These are phyloP conservation scores for Candida boleticola DNA, from an alignment of 805 yeast genomes.

Conservation along the genomic window DNA sequence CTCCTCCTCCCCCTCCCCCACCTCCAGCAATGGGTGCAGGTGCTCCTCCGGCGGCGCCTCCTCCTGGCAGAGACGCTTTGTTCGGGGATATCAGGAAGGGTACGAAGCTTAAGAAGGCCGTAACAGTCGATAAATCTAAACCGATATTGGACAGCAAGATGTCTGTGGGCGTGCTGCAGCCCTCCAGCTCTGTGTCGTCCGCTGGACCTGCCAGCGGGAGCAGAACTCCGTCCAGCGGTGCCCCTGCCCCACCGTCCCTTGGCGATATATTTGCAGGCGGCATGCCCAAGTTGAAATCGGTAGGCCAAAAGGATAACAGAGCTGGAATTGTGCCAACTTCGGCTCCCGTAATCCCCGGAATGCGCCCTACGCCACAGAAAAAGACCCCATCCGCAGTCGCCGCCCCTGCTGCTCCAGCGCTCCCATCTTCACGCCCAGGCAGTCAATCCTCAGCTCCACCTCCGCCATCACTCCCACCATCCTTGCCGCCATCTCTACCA, in stretches of 20 bases:
- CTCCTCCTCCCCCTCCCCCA: conserved; percentile 35
- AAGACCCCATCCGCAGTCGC: conserved; percentile 2
- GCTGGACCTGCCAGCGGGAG: conserved; percentile 18
- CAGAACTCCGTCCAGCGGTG: conserved; percentile 13
- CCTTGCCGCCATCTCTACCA: not conserved
- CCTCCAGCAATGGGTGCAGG: conserved; percentile 16
- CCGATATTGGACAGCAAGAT: conserved; percentile 54
- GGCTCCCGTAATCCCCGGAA: conserved; percentile 38
- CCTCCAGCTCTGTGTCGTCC: conserved; percentile 18
- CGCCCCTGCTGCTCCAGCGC: conserved; percentile 14
- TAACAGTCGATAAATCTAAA: conserved; percentile 44
- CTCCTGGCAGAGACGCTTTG: conserved; percentile 45
- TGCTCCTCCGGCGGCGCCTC: conserved; percentile 21
- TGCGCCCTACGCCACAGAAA: not conserved
- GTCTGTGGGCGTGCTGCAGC: conserved; percentile 34
- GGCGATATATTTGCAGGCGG: conserved; percentile 79
- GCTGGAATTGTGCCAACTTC: conserved; percentile 32
- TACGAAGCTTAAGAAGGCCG: conserved; percentile 38
- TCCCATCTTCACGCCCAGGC: conserved; percentile 22
- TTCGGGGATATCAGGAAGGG: conserved; percentile 80
- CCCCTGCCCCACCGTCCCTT: conserved; percentile 31
- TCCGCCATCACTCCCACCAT: conserved; percentile 22
- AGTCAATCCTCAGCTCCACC: conserved; percentile 39
- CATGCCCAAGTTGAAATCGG: conserved; percentile 62
- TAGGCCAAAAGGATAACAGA: conserved; percentile 30